Evolutionary conservation across 345 rosid genomes (phyloP), one percentile per base, ranked within the genome.

Genomic region (Acer campestre): DNA sequence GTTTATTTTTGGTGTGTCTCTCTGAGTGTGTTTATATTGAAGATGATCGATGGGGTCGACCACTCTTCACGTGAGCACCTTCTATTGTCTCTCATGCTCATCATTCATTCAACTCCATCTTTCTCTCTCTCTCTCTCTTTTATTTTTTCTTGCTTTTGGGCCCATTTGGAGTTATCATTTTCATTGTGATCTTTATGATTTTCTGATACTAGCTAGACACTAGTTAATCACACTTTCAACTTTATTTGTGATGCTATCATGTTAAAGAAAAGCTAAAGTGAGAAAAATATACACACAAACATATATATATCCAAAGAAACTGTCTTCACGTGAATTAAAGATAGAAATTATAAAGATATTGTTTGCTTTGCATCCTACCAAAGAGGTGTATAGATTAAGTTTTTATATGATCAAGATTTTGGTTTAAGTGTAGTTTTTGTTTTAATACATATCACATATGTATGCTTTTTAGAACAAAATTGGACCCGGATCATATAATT

Each of bases 31-130:
- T 35, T 35, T 16, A 42, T 29, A 49, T 10, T 12, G 2, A 11
- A 1, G 13, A 18, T 42, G 46, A 25, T 25, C 27, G 27, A 71
- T 77, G 84, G 87, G 86, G 83, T 81, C 89, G 82, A 77, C 78
- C 77, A 58, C 77, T 82, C 80, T 74, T 85, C 86, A 86, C 89
- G 83, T 76, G 89, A 79, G 55, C 86, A 82, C 85, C 81, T 86
- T 86, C 82, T 77, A 73, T 78, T 81, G 86, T 73, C 89, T 81
- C 88, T 79, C 85, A 75, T 79, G 67, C 48, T 49, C 65, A 56
- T 64, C 61, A 75, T 83, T 59, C 70, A 80, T 77, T 42, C 70
- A 68, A 51, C 22, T 63, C 75, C 70, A 53, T 66, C 0, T 25
- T n/a, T n/a, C 27, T 25, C 1, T 25, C 27, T 25, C 65, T 23